Evolutionary conservation across 805 yeast species (phyloP).

Genomic region (Zygotorulaspora florentina): DNA sequence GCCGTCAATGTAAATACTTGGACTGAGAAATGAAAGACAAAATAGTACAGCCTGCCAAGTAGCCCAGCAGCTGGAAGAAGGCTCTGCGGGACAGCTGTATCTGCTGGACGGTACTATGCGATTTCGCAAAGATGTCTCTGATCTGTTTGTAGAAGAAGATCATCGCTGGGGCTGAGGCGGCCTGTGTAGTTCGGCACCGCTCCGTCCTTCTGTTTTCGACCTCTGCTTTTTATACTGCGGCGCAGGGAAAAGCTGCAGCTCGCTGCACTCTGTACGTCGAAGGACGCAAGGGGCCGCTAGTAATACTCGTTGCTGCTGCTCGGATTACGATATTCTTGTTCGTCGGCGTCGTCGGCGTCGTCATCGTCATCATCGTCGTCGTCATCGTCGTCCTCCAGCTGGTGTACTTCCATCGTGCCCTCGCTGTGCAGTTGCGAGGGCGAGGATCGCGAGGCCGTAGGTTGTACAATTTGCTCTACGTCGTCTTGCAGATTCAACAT

Average conservation of each 20-base stretch:
- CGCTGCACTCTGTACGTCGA: background rate
- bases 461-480: conserved; percentile 17
- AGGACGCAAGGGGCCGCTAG: background rate
- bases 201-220: too few species aligned
- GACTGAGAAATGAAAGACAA: conserved; percentile 33
- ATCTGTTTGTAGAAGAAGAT: conserved; percentile 31
- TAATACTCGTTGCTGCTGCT: conserved; percentile 4
- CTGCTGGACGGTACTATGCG: conserved; percentile 30
- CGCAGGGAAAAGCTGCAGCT: background rate
- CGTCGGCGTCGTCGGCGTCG: conserved; percentile 16
- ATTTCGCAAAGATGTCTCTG: conserved; percentile 32
- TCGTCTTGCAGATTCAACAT: conserved; percentile 27
- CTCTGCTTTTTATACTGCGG: background rate
- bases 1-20: conserved; percentile 8
- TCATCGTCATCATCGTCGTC: conserved; percentile 18
- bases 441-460: background rate
- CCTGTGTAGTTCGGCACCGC: too few species aligned
- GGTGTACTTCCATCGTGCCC: conserved; percentile 25
- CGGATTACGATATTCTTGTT: background rate
- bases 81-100: conserved; percentile 32
- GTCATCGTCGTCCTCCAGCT: conserved; percentile 28
- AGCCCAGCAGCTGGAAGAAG: conserved; percentile 35
- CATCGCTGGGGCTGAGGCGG: conserved; percentile 14
- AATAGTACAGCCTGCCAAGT: conserved; percentile 33
- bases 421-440: conserved; percentile 12